Evolutionary conservation across 2,329 filamentous ascomycete genomes (phyloP), one percentile per base, ranked within the genome.

Genomic region (Macroventuria anomochaeta): DNA sequence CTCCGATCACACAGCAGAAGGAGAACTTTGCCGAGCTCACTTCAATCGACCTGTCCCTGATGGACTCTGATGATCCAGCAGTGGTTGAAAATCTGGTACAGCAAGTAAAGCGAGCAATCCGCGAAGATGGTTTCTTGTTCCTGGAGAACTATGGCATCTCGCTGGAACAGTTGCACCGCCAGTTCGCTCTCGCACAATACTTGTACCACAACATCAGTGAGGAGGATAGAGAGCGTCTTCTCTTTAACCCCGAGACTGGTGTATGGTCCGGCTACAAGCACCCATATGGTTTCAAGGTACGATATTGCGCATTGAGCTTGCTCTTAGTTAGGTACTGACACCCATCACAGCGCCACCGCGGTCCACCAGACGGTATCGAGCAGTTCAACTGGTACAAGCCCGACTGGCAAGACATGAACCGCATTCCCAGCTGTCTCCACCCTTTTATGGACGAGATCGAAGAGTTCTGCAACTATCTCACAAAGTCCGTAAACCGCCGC

Each of bases 341-440:
- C 7, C 33, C 21, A 21, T 29, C 8, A 2, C 31, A 64, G 59
- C 58, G 79, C 38, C 65, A 77, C 32, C 74, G 71, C 2, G 79
- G 77, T 1, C 61, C 71, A 11, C 63, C 73, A 13, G 81, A 82
- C 59, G 80, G 80, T 3, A 82, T 82, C 47, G 80, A 83, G 57
- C 80, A 83, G 54, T 83, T 82, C 68, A 83, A 83, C 67, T 82
- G 77, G 75, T 83, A 82, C 68, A 76, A 72, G 20, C 65, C 64
- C 1, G 79, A 82, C 39, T 81, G 77, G 75, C 68, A 76, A 53
- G 68, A 78, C 51, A 57, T 68, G 18, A 63, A 74, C 40, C 82
- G 77, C 7, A 69, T 76, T 0, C 81, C 80, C 1, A 72, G 55
- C n/a, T 82, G 79, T 42, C 64, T 81, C 1, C 72, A 75, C 47